These are phyloP conservation scores for Plantago elongata DNA, from an alignment of 257 asterid species.

Conservation along the genomic window DNA sequence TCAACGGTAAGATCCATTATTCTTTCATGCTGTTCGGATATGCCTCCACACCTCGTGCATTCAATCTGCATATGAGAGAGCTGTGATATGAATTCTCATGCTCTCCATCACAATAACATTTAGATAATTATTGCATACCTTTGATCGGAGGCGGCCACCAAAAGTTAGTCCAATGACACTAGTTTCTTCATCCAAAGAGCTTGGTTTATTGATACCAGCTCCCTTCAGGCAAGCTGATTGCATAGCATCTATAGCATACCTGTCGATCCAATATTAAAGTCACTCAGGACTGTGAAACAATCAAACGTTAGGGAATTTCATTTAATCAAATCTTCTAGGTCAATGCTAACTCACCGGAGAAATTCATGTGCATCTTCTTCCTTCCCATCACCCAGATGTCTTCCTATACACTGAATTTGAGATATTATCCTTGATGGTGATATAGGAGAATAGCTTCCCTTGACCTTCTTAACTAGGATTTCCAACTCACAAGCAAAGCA, in stretches of 20 bases:
- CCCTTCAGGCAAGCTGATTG: conserved; percentile 61
- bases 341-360: conserved; percentile 50
- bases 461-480: conserved; percentile 47
- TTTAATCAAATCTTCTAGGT: conserved; percentile 4
- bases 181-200: conserved; percentile 58
- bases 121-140: conserved; percentile 36
- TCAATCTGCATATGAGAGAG: conserved; percentile 48
- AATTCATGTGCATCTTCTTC: conserved; percentile 94
- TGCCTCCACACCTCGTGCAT: conserved; percentile 75
- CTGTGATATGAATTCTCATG: neutral
- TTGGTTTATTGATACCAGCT: conserved; percentile 38
- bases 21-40: conserved; percentile 63
- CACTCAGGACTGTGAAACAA: conserved; percentile 8
- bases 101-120: conserved; percentile 15
- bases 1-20: conserved; percentile 93
- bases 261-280: conserved; percentile 21
- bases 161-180: conserved; percentile 72
- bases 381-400: conserved; percentile 65
- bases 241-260: conserved; percentile 74
- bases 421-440: conserved; percentile 60
- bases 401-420: conserved; percentile 52
- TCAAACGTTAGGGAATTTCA: conserved; percentile 1
- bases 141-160: conserved; percentile 86
- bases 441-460: conserved; percentile 47
- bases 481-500: conserved; percentile 83